A percentile compares a stretch with the other conserved stretches of the same genome.
phyloP scores from a whole-genome alignment of 805 yeast species.

The Ogataea ganodermae region DNA sequence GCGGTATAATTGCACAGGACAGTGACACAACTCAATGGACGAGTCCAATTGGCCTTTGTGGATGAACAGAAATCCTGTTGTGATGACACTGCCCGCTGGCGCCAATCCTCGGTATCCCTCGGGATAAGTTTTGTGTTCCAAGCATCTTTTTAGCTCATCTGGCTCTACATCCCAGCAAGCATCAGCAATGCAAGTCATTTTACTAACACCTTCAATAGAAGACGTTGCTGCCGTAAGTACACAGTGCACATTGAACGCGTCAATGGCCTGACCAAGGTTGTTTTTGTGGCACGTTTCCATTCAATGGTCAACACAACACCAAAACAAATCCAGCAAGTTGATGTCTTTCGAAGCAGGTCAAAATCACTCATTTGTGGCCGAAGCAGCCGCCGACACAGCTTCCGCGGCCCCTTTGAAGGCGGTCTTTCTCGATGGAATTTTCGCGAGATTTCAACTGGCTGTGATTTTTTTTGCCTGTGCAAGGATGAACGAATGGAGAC shows the following conservation, averaged over 20 bases:
- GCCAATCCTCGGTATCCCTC: too few species aligned
- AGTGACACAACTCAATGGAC: background rate
- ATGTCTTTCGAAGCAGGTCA: conserved; percentile 1
- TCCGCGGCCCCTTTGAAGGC: conserved; percentile 3
- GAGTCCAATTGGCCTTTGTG: background rate
- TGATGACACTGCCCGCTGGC: background rate
- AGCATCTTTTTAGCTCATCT: too few species aligned
- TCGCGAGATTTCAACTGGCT: conserved; percentile 11
- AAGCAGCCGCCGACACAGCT: background rate
- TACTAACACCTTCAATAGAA: conserved; percentile 42
- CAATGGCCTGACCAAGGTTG: background rate
- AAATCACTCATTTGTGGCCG: conserved; percentile 8
- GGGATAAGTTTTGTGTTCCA: too few species aligned
- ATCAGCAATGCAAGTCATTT: background rate
- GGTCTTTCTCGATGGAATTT: conserved; percentile 12
- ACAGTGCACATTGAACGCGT: background rate
- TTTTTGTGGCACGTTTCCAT: background rate
- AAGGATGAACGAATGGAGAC: background rate
- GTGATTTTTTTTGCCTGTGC: conserved; percentile 4
- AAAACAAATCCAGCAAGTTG: background rate
- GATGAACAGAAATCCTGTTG: too few species aligned
- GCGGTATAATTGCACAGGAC: too few species aligned
- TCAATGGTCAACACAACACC: background rate
- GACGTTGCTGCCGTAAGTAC: conserved; percentile 50
- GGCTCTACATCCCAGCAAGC: too few species aligned